Conservation (phyloP, 805 yeast species). For the Sungouiozyma intestinalis region DNA sequence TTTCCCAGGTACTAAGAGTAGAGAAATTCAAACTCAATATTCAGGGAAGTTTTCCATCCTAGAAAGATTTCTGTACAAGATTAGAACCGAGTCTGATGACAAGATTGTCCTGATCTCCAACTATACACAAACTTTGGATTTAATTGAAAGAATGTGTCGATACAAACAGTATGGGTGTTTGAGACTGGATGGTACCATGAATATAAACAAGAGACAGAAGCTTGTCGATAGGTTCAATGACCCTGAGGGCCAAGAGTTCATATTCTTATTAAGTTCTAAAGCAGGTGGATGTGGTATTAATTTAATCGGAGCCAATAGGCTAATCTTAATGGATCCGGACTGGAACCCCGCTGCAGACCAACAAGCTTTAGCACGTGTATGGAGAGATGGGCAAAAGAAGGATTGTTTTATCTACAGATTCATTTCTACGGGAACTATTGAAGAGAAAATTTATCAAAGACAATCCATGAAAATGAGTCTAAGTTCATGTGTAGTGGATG, state of each 20-base stretch:
- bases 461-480: conserved; percentile 90
- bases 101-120: conserved; percentile 91
- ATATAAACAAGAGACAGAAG: conserved; percentile 83
- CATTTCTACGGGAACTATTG: conserved; percentile 89
- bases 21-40: conserved; percentile 65
- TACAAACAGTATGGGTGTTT: conserved; percentile 60
- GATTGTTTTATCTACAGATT: conserved; percentile 92
- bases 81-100: conserved; percentile 75
- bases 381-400: conserved; percentile 98
- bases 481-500: conserved; percentile 95
- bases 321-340: conserved; percentile 80
- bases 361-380: conserved; percentile 93
- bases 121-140: conserved; percentile 87
- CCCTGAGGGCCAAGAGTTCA: conserved; percentile 76
- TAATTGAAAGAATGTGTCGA: conserved; percentile 82
- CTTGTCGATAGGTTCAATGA: conserved; percentile 86
- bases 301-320: conserved; percentile 88
- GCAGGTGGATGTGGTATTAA: conserved; percentile 99
- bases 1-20: conserved; percentile 19
- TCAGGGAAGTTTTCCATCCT: conserved; percentile 83
- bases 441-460: conserved; percentile 91
- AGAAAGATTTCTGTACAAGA: conserved; percentile 72
- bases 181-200: conserved; percentile 88
- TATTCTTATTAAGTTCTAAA: conserved; percentile 81
- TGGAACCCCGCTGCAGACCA: conserved; percentile 99